A percentile compares a stretch with the other conserved stretches of the same genome.
Evolutionary conservation across 495 filamentous ascomycete species (phyloP).

Genomic region (Oidiodendron maius): DNA sequence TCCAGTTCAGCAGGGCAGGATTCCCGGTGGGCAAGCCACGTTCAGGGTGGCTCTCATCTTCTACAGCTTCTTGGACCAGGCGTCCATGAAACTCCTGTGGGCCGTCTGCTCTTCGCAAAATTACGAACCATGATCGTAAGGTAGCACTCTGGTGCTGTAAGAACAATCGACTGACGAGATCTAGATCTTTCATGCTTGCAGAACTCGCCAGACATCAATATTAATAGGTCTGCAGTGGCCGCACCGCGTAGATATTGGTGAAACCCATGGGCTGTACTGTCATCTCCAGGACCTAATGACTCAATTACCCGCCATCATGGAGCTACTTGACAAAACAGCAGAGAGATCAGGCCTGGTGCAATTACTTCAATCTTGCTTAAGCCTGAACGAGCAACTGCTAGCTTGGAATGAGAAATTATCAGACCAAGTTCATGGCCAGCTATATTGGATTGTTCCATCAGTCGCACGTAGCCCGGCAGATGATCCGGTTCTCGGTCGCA

Average conservation of each 20-base stretch:
- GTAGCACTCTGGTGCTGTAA: not conserved
- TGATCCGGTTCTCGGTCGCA: not conserved
- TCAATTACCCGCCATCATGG: not conserved
- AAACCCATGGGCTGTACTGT: not conserved
- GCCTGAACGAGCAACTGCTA: not conserved
- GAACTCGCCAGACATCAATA: not conserved
- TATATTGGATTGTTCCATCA: not conserved
- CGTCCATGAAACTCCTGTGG: not conserved
- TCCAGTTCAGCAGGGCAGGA: not conserved
- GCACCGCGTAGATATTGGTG: not conserved
- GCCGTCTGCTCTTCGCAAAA: not conserved
- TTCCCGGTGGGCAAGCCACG: not conserved
- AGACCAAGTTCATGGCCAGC: not conserved
- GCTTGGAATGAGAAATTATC: not conserved
- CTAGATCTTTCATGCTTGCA: not conserved
- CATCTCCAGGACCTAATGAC: constrained; percentile 1
- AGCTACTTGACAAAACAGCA: not conserved
- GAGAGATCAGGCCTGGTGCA: not conserved
- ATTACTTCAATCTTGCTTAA: not conserved
- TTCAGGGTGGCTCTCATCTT: not conserved
- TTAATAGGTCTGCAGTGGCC: not conserved
- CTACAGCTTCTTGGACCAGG: not conserved
- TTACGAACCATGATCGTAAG: not conserved
- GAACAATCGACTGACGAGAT: not conserved
- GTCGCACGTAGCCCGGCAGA: not conserved